Base-by-base conservation (phyloP, 1,284 basidiomycete genomes). In the Bjerkandera adusta region DNA sequence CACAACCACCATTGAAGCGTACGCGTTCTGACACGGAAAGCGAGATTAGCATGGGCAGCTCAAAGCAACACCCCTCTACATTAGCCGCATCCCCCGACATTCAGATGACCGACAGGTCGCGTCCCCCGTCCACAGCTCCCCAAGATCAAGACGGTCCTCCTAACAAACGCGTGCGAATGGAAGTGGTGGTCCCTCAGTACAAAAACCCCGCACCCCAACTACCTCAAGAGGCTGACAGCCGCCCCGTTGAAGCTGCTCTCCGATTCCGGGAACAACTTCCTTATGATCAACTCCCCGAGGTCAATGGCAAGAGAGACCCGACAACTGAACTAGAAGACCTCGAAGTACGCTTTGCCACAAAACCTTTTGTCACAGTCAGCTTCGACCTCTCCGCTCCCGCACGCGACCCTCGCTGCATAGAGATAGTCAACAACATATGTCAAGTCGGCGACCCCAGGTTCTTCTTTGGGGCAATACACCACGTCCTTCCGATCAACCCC, bases 341-440 rank as follows among this genome's bases (percentile, higher is more conserved):
- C 43, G 67, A 69, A 21, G 72, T 79, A 35, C 82, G 87, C 22
- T 77, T 90, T 43, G 76, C 86, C 8, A 79, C 81, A 2, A 89
- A 85, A 61, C 83, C 89, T 5, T 69, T 76, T 15, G 59, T 79
- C 20, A 74, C 81, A 7, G 77, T 80, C 20, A 66, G 71, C 24
- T 72, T 72, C 47, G 84, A 89, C 50, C 73, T 73, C 1, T 66
- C 71, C 10, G 73, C 76, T 18, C 76, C 82, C 34, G 67, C 83
- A 16, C 81, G 80, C 58, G 85, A 88, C 53, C 66, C 75, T 22
- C 74, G 84, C 45, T 72, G 81, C 27, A 67, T 75, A 13, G 77
- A 80, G 11, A 70, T 89, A 40, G 68, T 88, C 16, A 75, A 79
- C 10, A 71, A 78, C 22, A 80, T 91, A 45, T 83, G 77, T 53